These are phyloP conservation scores for Zygosaccharomyces bailii DNA, from an alignment of 805 yeast genomes.

Conservation along the genomic window DNA sequence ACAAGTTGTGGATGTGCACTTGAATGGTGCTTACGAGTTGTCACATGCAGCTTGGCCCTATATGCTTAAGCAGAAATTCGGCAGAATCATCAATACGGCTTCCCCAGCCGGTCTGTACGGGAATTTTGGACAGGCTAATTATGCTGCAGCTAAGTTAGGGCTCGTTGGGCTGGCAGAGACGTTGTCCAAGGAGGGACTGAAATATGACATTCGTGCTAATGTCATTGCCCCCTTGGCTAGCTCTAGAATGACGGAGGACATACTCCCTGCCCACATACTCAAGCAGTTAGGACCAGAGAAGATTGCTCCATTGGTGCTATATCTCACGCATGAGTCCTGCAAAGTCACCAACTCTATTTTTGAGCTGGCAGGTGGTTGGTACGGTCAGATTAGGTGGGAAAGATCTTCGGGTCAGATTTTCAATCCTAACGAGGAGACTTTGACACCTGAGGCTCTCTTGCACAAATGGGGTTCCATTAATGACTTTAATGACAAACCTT, in stretches of 20 bases:
- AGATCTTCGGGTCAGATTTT: constrained; percentile 82
- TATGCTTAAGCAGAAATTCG: constrained; percentile 78
- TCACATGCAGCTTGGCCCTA: constrained; percentile 91
- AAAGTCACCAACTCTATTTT: constrained; percentile 70
- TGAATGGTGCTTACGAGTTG: constrained; percentile 82
- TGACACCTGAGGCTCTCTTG: constrained; percentile 83
- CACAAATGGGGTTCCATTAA: constrained; percentile 59
- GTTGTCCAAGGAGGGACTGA: constrained; percentile 88
- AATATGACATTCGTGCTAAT: constrained; percentile 77
- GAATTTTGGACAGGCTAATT: constrained; percentile 94
- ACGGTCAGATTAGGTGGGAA: constrained; percentile 92
- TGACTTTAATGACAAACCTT: constrained; percentile 57
- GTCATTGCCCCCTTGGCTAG: constrained; percentile 93
- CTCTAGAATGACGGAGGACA: constrained; percentile 91
- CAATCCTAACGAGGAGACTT: constrained; percentile 62
- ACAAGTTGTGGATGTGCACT: constrained; percentile 79
- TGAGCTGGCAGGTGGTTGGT: constrained; percentile 94
- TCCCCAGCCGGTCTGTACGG: constrained; percentile 98
- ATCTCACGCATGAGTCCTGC: constrained; percentile 63
- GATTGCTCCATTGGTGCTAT: constrained; percentile 87
- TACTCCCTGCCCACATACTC: constrained; percentile 81
- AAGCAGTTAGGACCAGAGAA: constrained; percentile 80
- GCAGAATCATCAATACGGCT: constrained; percentile 88
- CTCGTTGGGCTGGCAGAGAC: constrained; percentile 91
- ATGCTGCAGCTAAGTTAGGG: constrained; percentile 89